Conservation (phyloP, 164 flowering plant genomes). For the Chloranthus sessilifolius region DNA sequence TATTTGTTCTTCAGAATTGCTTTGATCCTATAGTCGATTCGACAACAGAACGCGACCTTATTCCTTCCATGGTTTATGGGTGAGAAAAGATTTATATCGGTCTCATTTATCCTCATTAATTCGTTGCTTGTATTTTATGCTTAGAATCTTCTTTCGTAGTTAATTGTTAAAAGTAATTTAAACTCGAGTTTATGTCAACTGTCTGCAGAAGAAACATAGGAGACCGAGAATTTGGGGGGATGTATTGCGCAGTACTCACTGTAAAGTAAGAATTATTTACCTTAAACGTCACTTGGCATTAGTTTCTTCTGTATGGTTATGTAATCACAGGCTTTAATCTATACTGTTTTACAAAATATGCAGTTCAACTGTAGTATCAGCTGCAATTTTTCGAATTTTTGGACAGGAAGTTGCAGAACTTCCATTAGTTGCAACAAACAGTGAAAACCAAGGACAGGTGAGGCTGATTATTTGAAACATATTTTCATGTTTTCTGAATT, state of each 20-base stretch:
- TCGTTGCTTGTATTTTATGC: neutral
- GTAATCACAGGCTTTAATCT: neutral
- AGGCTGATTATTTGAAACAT: no score
- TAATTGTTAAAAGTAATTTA: neutral
- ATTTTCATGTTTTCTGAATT: no score
- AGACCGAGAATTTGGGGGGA: slow-evolving; percentile 71
- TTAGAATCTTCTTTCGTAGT: neutral
- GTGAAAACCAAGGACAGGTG: slow-evolving; percentile 72
- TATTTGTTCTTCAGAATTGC: slow-evolving; percentile 28
- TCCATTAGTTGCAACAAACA: slow-evolving; percentile 88
- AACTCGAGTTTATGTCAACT: neutral
- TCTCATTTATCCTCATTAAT: neutral
- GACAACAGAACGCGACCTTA: slow-evolving; percentile 53
- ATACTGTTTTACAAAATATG: slow-evolving; percentile 16
- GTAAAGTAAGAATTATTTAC: slow-evolving; percentile 53
- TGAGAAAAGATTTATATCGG: slow-evolving; percentile 25
- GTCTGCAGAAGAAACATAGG: slow-evolving; percentile 40
- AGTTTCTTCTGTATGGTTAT: neutral
- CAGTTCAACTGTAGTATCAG: slow-evolving; percentile 85
- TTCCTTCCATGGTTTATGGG: slow-evolving; percentile 88
- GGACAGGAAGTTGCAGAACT: slow-evolving; percentile 83
- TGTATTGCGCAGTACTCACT: slow-evolving; percentile 71
- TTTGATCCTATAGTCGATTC: slow-evolving; percentile 74
- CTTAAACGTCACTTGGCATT: neutral
- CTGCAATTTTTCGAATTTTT: slow-evolving; percentile 71